These are phyloP conservation scores for Hortiboletus flavorubellus DNA, from an alignment of 768 basidiomycete genomes.

Conservation along the genomic window DNA sequence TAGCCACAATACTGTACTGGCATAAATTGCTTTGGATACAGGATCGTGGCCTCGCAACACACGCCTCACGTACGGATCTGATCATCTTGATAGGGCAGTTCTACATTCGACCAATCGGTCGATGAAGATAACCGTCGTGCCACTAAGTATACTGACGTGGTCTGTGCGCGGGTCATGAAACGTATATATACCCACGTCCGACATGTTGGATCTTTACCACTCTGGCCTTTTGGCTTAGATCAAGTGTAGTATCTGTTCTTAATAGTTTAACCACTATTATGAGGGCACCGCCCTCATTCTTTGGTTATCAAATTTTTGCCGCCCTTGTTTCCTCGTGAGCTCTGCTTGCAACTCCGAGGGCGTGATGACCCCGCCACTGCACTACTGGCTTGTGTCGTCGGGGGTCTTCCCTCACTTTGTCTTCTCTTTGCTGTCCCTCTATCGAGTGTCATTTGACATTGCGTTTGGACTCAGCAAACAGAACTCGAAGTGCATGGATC, in stretches of 20 bases:
- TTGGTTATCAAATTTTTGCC: constrained; percentile 49
- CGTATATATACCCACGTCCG: constrained; percentile 9
- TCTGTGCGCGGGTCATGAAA: constrained; percentile 13
- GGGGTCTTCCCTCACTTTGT: constrained; percentile 39
- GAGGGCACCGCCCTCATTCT: constrained; percentile 49
- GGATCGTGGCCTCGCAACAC: background rate
- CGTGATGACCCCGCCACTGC: constrained; percentile 41
- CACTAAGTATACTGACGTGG: constrained; percentile 2
- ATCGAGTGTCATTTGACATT: background rate
- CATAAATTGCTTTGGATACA: constrained; percentile 28
- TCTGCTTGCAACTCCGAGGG: constrained; percentile 43
- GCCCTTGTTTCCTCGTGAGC: constrained; percentile 25
- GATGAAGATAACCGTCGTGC: background rate
- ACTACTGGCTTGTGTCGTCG: constrained; percentile 56
- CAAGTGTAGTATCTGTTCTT: constrained; percentile 76
- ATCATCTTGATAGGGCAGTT: no score
- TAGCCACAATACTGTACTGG: constrained; percentile 29
- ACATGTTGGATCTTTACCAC: constrained; percentile 8
- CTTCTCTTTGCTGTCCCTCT: constrained; percentile 18
- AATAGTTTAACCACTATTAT: constrained; percentile 59
- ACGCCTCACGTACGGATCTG: background rate
- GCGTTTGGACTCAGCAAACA: constrained; percentile 9
- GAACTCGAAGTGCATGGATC: background rate
- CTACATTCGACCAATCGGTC: background rate
- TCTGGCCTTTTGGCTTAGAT: constrained; percentile 68